Base-by-base conservation (phyloP, 2,329 filamentous ascomycete species). In the Ceratocystis colombiana region DNA sequence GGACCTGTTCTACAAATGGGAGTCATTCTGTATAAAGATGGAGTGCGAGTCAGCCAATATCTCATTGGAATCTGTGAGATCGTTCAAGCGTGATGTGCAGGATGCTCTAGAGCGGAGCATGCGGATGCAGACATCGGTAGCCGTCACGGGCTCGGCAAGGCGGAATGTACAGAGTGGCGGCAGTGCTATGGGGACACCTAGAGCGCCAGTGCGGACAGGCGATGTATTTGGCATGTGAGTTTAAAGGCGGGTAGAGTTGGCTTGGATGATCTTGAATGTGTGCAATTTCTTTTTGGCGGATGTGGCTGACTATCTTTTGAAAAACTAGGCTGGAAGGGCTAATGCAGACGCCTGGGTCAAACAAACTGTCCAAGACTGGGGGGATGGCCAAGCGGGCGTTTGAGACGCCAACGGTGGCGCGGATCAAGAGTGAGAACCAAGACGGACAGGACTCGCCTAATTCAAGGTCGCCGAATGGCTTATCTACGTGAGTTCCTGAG, bases 1-100 rank as follows among this genome's bases (percentile, higher is more conserved):
- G 74, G 94, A 97, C 74, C 80, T 97, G 30, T 96, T 90, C 76
- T 96, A 90, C 84, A 97, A 97, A 81, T 99, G 94, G 94, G 94
- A 99, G 76, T 93, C 91, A 0, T 97, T 96, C 80, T 92, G 89
- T 75, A 88, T 99, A 74, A 96, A 93, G 76, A 91, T 97, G 86
- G 90, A 92, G 28, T 79, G 84, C 61, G 90, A 95, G 66, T 88
- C 90, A 67, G 86, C 81, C 68, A 77, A 89, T 68, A 67, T 77
- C 8, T 84, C 88, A 61, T 79, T 95, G 53, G 83, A 88, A 46
- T 87, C 83, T 0, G 83, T 89, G 59, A 83, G 88, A 55, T 84
- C 85, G 66, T 88, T 99, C 74, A 96, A 96, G 75, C 88, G 90
- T 73, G 87, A 89, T 72, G 82, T 96, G 6, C 90, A 93, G 73